Conservation (phyloP, 1,284 basidiomycete species). For the Sporisorium graminicola region DNA sequence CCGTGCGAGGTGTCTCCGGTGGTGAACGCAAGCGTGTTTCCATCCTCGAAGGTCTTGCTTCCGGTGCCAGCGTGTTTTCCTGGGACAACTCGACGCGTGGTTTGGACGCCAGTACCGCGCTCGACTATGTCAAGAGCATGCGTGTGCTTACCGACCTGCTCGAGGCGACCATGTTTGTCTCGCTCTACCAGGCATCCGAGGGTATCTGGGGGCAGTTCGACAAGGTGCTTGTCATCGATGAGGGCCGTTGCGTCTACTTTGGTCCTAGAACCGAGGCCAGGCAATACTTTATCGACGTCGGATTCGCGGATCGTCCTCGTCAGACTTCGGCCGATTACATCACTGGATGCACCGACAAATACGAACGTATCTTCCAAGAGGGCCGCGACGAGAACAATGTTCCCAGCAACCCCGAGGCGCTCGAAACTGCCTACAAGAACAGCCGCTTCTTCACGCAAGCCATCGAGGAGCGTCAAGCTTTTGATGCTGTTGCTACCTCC, state of each 20-base stretch:
- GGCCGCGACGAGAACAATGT: slow-evolving; percentile 78
- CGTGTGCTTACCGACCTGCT: slow-evolving; percentile 83
- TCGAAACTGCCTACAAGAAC: slow-evolving; percentile 79
- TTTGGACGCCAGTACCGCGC: slow-evolving; percentile 85
- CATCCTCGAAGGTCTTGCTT: slow-evolving; percentile 77
- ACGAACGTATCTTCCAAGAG: slow-evolving; percentile 74
- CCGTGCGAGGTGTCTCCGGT: slow-evolving; percentile 81
- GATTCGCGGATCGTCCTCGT: slow-evolving; percentile 73
- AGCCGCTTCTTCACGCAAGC: slow-evolving; percentile 75
- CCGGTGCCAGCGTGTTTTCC: slow-evolving; percentile 74
- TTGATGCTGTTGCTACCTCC: slow-evolving; percentile 76
- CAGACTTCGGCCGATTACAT: slow-evolving; percentile 74
- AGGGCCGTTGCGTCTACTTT: slow-evolving; percentile 66
- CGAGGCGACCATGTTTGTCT: slow-evolving; percentile 81
- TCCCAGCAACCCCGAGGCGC: slow-evolving; percentile 79
- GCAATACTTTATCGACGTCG: slow-evolving; percentile 65
- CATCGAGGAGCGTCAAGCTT: slow-evolving; percentile 74
- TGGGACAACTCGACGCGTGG: slow-evolving; percentile 82
- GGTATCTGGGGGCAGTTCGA: slow-evolving; percentile 75
- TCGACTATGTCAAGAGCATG: slow-evolving; percentile 81
- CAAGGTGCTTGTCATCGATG: slow-evolving; percentile 68
- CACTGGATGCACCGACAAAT: slow-evolving; percentile 59
- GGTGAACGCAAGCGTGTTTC: slow-evolving; percentile 77
- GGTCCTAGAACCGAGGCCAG: slow-evolving; percentile 59
- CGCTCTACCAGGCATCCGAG: slow-evolving; percentile 78